phyloP scores from a whole-genome alignment of 257 asterid species.

The Ballota nigra region DNA sequence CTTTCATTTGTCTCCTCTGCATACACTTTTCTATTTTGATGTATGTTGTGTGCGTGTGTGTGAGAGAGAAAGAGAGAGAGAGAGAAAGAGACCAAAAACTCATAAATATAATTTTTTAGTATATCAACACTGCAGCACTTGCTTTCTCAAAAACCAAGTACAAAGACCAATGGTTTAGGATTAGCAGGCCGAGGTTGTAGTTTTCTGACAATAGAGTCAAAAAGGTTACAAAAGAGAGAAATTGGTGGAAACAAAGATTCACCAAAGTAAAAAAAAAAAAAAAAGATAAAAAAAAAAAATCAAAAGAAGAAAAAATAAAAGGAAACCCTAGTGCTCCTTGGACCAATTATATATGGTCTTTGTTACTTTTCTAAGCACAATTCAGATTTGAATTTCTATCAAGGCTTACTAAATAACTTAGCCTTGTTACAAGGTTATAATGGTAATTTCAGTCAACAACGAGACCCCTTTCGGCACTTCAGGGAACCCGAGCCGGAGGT shows the following conservation, averaged over 20 bases:
- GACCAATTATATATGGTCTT: slow-evolving; percentile 29
- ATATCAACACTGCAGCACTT: slow-evolving; percentile 64
- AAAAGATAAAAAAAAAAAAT: background rate
- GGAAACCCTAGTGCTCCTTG: slow-evolving; percentile 29
- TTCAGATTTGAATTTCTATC: slow-evolving; percentile 21
- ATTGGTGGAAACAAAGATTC: slow-evolving; percentile 21
- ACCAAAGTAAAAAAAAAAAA: slow-evolving; percentile 6
- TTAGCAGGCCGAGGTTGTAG: slow-evolving; percentile 70
- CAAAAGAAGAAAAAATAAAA: background rate
- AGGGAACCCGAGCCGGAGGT: slow-evolving; percentile 50
- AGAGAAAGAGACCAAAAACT: background rate
- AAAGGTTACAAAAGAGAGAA: slow-evolving; percentile 17
- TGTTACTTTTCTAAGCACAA: slow-evolving; percentile 16
- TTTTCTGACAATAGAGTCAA: slow-evolving; percentile 39
- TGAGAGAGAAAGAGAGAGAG: background rate
- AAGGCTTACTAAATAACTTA: slow-evolving; percentile 23
- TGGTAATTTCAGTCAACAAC: slow-evolving; percentile 30
- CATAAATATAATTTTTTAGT: slow-evolving; percentile 1
- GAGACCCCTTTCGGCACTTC: slow-evolving; percentile 37
- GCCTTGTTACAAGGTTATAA: slow-evolving; percentile 17
- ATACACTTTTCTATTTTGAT: slow-evolving; percentile 24
- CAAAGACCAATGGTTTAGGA: slow-evolving; percentile 33
- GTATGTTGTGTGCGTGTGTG: background rate
- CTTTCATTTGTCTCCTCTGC: slow-evolving; percentile 25
- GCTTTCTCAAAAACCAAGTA: slow-evolving; percentile 41